phyloP scores from a whole-genome alignment of 1,284 basidiomycete species.

The Rhodotorula sp. region DNA sequence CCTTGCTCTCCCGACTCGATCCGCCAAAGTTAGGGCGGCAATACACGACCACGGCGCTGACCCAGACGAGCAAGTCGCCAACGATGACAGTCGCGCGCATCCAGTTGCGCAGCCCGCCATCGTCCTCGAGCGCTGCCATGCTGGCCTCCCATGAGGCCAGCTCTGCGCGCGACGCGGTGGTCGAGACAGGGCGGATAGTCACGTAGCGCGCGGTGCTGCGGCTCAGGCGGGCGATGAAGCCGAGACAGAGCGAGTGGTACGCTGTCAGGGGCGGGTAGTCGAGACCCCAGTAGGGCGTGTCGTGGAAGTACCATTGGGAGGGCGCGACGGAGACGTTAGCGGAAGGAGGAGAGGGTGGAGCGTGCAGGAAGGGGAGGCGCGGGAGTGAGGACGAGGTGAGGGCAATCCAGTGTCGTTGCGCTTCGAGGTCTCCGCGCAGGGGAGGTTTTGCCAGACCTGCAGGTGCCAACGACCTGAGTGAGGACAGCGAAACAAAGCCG shows the following conservation, averaged over 20 bases:
- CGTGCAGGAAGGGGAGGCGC: not conserved
- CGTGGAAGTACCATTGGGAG: conserved; percentile 39
- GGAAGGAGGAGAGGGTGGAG: not conserved
- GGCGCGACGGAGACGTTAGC: not conserved
- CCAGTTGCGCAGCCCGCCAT: conserved; percentile 63
- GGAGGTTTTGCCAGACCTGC: conserved; percentile 71
- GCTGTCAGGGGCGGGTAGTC: conserved; percentile 92
- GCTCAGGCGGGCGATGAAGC: conserved; percentile 56
- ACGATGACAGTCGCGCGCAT: conserved; percentile 76
- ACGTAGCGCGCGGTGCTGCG: conserved; percentile 30
- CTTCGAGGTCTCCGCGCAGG: conserved; percentile 89
- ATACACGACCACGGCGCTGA: conserved; percentile 64
- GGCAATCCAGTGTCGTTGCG: conserved; percentile 67
- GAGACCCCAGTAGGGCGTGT: conserved; percentile 80
- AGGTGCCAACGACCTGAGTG: too few species aligned
- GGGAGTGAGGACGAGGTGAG: conserved; percentile 25
- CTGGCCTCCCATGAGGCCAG: conserved; percentile 26
- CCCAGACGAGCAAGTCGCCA: conserved; percentile 70
- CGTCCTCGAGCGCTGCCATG: conserved; percentile 31
- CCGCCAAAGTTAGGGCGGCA: conserved; percentile 61
- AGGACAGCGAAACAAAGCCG: not conserved
- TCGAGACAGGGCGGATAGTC: conserved; percentile 31
- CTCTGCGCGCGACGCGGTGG: conserved; percentile 13
- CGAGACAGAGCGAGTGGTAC: conserved; percentile 78
- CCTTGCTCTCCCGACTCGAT: conserved; percentile 5